These are phyloP conservation scores for Fusarium bactridioides DNA, from an alignment of 2,329 filamentous ascomycete species.

Conservation along the genomic window DNA sequence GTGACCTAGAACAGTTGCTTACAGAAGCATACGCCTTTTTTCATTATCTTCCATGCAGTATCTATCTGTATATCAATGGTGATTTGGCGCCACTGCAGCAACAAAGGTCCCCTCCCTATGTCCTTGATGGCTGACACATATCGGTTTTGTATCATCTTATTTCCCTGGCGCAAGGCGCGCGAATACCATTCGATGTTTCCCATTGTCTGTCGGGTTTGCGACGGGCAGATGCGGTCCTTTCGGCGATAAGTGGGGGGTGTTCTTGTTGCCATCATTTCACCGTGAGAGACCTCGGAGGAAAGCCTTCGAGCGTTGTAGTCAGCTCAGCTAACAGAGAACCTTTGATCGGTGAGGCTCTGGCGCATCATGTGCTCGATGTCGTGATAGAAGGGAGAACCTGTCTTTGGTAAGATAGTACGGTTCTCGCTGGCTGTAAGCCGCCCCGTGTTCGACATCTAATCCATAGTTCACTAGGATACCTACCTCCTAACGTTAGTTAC, in stretches of 20 bases:
- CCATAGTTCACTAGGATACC: background rate
- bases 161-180: conserved; percentile 12
- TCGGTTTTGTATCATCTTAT: background rate
- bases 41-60: background rate
- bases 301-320: background rate
- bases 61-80: background rate
- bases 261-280: background rate
- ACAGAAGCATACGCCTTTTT: background rate
- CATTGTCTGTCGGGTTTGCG: conserved; percentile 10
- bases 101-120: conserved; percentile 11
- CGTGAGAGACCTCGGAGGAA: background rate
- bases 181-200: conserved; percentile 1
- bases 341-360: conserved; percentile 12
- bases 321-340: background rate
- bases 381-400: conserved; percentile 7
- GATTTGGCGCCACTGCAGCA: background rate
- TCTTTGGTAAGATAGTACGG: background rate
- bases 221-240: conserved; percentile 33
- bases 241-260: conserved; percentile 24
- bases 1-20: conserved; percentile 2
- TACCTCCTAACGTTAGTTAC: background rate
- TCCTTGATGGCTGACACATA: background rate
- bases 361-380: conserved; percentile 18
- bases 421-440: conserved; percentile 9
- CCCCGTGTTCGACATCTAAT: background rate